phyloP scores from a whole-genome alignment of 75 land plant species.

The Picea glauca region DNA sequence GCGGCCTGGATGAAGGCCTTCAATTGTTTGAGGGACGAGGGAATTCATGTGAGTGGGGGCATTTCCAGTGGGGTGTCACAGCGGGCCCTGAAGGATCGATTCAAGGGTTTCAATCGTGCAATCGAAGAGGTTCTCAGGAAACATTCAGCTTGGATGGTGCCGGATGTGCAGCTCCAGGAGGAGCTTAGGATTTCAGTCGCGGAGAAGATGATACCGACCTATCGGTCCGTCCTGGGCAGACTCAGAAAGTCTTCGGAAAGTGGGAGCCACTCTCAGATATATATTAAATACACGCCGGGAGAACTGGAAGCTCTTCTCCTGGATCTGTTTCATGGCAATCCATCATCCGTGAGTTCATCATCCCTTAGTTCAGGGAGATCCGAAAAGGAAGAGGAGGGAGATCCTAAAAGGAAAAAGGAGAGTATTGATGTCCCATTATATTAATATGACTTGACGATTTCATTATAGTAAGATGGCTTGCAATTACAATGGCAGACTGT shows the following conservation, averaged over 20 bases:
- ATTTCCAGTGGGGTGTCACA: slow-evolving; percentile 34
- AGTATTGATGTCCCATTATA: no score
- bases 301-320: slow-evolving; percentile 55
- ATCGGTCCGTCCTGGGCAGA: slow-evolving; percentile 63
- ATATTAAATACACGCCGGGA: slow-evolving; percentile 71
- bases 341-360: slow-evolving; percentile 10
- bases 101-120: slow-evolving; percentile 57
- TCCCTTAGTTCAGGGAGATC: no score
- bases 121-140: slow-evolving; percentile 68
- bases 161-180: slow-evolving; percentile 66
- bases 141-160: slow-evolving; percentile 66
- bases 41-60: slow-evolving; percentile 20
- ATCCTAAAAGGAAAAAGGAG: no score
- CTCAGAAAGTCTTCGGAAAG: slow-evolving; percentile 50
- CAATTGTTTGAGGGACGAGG: slow-evolving; percentile 51
- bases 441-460: no score
- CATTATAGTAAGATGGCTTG: no score
- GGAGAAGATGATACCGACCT: slow-evolving; percentile 71
- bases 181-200: slow-evolving; percentile 61
- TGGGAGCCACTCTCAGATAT: slow-evolving; percentile 54
- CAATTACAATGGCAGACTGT: no score
- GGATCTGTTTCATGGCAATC: slow-evolving; percentile 58
- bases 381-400: no score
- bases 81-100: slow-evolving; percentile 69
- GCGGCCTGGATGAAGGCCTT: slow-evolving; percentile 54